These are phyloP conservation scores for Mycena epipterygia DNA, from an alignment of 768 basidiomycete genomes.

Conservation along the genomic window DNA sequence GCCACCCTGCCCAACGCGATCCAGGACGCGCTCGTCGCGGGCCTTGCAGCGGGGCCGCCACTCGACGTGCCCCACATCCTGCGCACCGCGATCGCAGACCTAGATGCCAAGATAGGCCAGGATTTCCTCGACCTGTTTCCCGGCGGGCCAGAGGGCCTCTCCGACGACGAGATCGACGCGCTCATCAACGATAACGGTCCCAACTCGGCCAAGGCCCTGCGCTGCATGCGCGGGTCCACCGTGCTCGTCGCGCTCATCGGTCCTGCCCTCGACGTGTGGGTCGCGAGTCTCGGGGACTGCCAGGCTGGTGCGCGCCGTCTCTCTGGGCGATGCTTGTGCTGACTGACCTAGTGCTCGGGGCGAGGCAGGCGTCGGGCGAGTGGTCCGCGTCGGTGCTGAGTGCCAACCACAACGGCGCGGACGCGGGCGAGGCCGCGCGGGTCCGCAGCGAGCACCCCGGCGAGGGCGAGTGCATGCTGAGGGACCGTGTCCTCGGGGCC, in stretches of 20 bases:
- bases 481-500: constrained; percentile 64
- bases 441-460: constrained; percentile 62
- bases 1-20: constrained; percentile 50
- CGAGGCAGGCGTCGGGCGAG: constrained; percentile 44
- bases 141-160: constrained; percentile 47
- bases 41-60: constrained; percentile 2
- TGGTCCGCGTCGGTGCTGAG: constrained; percentile 60
- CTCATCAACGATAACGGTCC: constrained; percentile 57
- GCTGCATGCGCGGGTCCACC: constrained; percentile 67
- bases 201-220: constrained; percentile 52
- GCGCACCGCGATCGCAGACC: constrained; percentile 47
- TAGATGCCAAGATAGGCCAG: constrained; percentile 55
- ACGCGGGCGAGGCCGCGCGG: constrained; percentile 55
- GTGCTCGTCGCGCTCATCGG: constrained; percentile 63
- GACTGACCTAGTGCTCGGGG: constrained; percentile 55
- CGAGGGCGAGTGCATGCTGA: constrained; percentile 57
- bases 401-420: constrained; percentile 64
- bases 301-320: constrained; percentile 59
- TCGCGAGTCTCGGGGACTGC: constrained; percentile 71
- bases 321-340: neutral
- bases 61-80: constrained; percentile 50
- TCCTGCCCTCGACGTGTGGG: constrained; percentile 63
- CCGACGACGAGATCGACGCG: constrained; percentile 54
- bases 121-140: constrained; percentile 61
- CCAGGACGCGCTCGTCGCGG: constrained; percentile 42